Conservation (phyloP, 306 rosid species). For the Chamaecrista fasciculata region DNA sequence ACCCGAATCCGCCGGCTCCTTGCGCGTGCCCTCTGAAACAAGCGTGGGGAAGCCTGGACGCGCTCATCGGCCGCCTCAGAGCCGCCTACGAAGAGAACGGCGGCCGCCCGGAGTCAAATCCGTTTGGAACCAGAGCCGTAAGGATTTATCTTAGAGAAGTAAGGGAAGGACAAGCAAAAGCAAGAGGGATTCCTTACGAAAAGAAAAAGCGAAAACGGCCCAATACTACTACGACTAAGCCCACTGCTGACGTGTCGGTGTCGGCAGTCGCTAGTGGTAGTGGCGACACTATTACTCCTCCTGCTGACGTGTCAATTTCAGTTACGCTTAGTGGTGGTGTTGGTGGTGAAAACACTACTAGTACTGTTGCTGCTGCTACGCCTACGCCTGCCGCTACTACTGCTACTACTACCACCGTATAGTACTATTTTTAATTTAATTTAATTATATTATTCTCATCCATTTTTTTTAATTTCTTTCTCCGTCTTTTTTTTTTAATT, state of each 20-base stretch:
- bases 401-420: conserved; percentile 49
- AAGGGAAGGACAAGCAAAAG: conserved; percentile 83
- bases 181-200: conserved; percentile 91
- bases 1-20: conserved; percentile 81
- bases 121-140: conserved; percentile 78
- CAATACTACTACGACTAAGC: conserved; percentile 18
- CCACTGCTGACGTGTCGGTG: background rate
- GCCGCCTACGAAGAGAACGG: conserved; percentile 98
- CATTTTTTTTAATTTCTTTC: background rate
- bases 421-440: conserved; percentile 39
- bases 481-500: conserved; percentile 22
- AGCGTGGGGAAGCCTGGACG: conserved; percentile 94
- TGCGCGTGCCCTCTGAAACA: conserved; percentile 84
- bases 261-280: conserved; percentile 29
- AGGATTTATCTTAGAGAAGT: conserved; percentile 86
- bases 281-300: too few relatives aligned
- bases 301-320: too few relatives aligned
- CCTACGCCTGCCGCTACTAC: conserved; percentile 19
- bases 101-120: conserved; percentile 82
- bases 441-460: conserved; percentile 26
- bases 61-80: conserved; percentile 84
- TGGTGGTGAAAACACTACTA: background rate
- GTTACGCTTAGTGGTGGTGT: too few relatives aligned
- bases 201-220: conserved; percentile 82
- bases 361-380: conserved; percentile 31